Conservation (phyloP, 129 eudicot species). For the Escallonia rubra region DNA sequence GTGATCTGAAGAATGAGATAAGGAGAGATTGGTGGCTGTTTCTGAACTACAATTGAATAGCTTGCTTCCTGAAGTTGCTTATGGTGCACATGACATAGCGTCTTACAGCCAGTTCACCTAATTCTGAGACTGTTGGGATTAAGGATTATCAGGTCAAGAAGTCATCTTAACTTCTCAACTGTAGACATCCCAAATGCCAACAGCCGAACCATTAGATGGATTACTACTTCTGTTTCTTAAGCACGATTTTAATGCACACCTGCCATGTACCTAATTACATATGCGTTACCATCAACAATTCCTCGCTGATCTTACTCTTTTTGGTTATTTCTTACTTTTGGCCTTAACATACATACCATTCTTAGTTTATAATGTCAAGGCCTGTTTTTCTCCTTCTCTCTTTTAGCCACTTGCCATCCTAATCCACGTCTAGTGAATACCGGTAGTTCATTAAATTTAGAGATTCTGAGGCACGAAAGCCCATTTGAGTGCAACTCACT, state of each 20-base stretch:
- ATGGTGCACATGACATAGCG: too few species aligned
- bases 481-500: conserved; percentile 25
- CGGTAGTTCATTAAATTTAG: neutral
- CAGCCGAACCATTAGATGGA: conserved; percentile 20
- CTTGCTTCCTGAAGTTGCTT: too few species aligned
- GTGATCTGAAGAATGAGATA: too few species aligned
- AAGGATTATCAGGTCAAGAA: conserved; percentile 17
- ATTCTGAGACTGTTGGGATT: neutral
- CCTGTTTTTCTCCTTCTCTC: neutral
- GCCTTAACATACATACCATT: neutral
- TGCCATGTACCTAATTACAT: conserved; percentile 22
- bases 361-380: neutral
- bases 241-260: conserved; percentile 8
- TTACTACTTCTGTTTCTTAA: conserved; percentile 2
- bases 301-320: neutral
- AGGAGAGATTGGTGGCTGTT: too few species aligned
- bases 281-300: neutral
- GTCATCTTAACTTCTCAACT: conserved; percentile 33
- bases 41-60: too few species aligned
- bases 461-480: neutral
- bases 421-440: neutral
- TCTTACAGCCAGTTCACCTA: neutral
- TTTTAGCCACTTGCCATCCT: neutral
- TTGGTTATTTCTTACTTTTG: neutral
- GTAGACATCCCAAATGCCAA: conserved; percentile 26